Percentiles rank a stretch among this genome's conserved stretches.
phyloP scores from a whole-genome alignment of 495 filamentous ascomycete genomes.

The Penicillium canariense region DNA sequence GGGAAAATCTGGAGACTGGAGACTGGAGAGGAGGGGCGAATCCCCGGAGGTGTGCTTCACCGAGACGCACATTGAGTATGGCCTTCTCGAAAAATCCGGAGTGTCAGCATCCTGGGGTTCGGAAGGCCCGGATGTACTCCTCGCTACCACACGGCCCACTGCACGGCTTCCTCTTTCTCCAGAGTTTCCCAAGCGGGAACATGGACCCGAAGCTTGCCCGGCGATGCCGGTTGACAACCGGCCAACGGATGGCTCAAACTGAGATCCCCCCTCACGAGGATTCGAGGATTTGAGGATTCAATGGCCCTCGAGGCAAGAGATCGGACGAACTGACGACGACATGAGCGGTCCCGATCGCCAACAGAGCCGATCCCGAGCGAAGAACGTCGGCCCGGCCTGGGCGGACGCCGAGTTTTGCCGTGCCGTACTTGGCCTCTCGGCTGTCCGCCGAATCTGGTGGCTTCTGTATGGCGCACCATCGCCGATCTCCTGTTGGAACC shows the following conservation, averaged over 20 bases:
- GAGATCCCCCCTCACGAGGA: no score
- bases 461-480: constrained; percentile 25
- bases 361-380: constrained; percentile 16
- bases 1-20: background rate
- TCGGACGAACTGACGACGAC: no score
- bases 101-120: constrained; percentile 23
- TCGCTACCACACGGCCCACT: constrained; percentile 10
- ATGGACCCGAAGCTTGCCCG: constrained; percentile 2
- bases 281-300: no score
- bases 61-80: constrained; percentile 23
- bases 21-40: background rate
- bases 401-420: constrained; percentile 15
- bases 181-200: background rate
- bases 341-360: no score
- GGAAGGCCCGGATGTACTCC: constrained; percentile 16
- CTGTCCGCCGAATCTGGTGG: background rate
- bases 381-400: constrained; percentile 7
- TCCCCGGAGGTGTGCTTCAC: constrained; percentile 17
- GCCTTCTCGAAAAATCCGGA: constrained; percentile 15
- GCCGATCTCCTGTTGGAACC: constrained; percentile 18
- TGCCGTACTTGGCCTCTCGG: no score
- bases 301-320: no score
- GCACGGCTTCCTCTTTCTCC: background rate
- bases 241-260: no score
- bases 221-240: no score